These are phyloP conservation scores for Auricularia sp. DNA, from an alignment of 768 basidiomycete genomes.

Conservation along the genomic window DNA sequence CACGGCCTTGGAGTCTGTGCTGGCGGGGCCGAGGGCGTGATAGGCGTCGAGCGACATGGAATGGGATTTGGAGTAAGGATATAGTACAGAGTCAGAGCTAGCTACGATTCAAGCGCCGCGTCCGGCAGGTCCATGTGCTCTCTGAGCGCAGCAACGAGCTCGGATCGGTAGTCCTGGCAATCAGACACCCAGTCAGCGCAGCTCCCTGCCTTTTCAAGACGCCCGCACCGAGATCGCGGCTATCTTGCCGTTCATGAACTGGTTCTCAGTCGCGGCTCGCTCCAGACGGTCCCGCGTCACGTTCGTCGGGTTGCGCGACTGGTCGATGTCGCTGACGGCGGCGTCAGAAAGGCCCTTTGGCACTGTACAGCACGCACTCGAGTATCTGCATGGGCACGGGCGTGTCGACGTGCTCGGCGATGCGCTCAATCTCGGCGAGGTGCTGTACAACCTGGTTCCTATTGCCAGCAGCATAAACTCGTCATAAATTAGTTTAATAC, in stretches of 20 bases:
- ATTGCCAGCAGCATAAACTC: not conserved
- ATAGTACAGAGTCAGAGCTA: not conserved
- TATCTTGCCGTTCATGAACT: slow-evolving; percentile 87
- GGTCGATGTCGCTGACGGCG: slow-evolving; percentile 56
- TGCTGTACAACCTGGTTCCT: slow-evolving; percentile 71
- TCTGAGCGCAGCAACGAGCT: not conserved
- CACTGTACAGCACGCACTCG: slow-evolving; percentile 7
- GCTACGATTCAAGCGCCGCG: too few species aligned
- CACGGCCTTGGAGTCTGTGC: slow-evolving; percentile 35
- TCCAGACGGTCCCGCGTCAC: slow-evolving; percentile 73
- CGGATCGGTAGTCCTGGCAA: not conserved
- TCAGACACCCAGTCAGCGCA: not conserved
- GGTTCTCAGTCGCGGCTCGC: slow-evolving; percentile 79
- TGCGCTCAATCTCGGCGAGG: slow-evolving; percentile 56
- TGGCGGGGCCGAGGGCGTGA: slow-evolving; percentile 32
- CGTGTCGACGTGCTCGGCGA: slow-evolving; percentile 49
- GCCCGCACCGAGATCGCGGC: slow-evolving; percentile 56
- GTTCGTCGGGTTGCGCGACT: slow-evolving; percentile 70
- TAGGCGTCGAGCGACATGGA: slow-evolving; percentile 2
- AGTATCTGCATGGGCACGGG: slow-evolving; percentile 65
- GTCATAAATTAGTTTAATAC: too few species aligned
- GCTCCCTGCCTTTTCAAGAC: not conserved
- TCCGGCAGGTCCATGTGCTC: not conserved
- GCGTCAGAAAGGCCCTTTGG: too few species aligned
- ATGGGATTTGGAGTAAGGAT: not conserved